Evolutionary conservation across 2,329 filamentous ascomycete species (phyloP).

Genomic region (Neopestalotiopsis clavispora): DNA sequence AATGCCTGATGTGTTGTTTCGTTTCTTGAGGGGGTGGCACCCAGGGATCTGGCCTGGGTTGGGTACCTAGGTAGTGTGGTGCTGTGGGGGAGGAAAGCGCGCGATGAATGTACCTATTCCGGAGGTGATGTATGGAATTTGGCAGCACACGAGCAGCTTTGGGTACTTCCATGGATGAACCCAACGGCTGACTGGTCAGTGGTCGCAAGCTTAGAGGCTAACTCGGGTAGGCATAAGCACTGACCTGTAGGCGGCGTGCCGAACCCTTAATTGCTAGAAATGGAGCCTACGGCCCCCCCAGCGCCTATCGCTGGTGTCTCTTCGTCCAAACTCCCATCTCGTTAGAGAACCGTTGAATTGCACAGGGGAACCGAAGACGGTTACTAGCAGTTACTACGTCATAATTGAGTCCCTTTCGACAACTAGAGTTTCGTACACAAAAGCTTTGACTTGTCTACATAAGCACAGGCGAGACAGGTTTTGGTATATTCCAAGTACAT

Average conservation of each 20-base stretch:
- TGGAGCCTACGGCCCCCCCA: not conserved
- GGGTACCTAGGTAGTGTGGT: not conserved
- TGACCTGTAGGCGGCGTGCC: not conserved
- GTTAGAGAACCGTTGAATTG: not conserved
- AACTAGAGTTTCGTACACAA: not conserved
- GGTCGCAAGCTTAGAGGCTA: not conserved
- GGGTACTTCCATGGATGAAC: not conserved
- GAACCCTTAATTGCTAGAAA: not conserved
- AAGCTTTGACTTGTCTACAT: not conserved
- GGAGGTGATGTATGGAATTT: not conserved
- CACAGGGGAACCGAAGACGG: not conserved
- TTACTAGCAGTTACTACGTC: not conserved
- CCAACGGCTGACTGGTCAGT: not conserved
- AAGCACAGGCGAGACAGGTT: not conserved
- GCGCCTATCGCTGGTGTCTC: not conserved
- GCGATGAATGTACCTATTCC: not conserved
- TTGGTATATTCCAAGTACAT: not conserved
- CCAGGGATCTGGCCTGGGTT: not conserved
- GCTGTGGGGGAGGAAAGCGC: not conserved
- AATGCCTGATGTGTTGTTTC: not conserved
- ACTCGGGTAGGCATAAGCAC: not conserved
- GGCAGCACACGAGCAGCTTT: not conserved
- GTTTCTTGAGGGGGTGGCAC: not conserved
- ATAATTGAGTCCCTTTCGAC: not conserved
- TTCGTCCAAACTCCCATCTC: not conserved